phyloP scores from a whole-genome alignment of 345 rosid genomes.

The Pseudoturritis turrita region DNA sequence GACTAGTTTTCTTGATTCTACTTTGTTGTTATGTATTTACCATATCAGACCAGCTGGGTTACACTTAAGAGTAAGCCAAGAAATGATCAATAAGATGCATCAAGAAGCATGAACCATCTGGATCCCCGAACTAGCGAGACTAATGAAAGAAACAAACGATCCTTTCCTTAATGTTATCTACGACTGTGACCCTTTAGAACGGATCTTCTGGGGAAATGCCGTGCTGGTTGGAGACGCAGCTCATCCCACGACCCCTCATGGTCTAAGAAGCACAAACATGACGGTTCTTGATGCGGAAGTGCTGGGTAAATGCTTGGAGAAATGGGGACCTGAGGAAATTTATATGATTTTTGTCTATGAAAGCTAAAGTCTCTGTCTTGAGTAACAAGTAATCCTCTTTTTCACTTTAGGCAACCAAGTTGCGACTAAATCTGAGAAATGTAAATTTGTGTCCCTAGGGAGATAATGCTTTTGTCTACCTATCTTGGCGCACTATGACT shows the following conservation, averaged over 20 bases:
- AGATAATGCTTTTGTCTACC: background rate
- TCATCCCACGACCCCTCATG: conserved; percentile 80
- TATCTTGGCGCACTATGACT: too few species aligned
- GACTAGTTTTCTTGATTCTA: background rate
- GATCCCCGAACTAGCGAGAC: conserved; percentile 53
- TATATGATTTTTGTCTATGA: too few species aligned
- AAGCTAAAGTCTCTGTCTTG: conserved; percentile 52
- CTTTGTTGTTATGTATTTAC: background rate
- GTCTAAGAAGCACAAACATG: conserved; percentile 84
- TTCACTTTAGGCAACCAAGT: background rate
- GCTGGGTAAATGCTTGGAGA: conserved; percentile 58
- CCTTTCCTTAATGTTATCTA: conserved; percentile 79
- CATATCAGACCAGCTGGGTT: conserved; percentile 55
- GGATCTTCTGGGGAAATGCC: conserved; percentile 49
- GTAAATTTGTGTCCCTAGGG: conserved; percentile 21
- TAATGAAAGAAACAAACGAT: conserved; percentile 62
- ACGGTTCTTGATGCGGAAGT: conserved; percentile 62
- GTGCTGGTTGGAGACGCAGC: conserved; percentile 78
- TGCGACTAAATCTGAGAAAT: conserved; percentile 18
- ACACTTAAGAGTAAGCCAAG: conserved; percentile 55
- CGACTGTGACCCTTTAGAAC: conserved; percentile 59
- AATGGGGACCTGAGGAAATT: conserved; percentile 45
- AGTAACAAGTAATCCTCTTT: conserved; percentile 42
- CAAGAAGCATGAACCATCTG: conserved; percentile 61
- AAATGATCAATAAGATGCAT: conserved; percentile 55